phyloP scores from a whole-genome alignment of 1,284 basidiomycete species.

The Cystodermella granulosa region DNA sequence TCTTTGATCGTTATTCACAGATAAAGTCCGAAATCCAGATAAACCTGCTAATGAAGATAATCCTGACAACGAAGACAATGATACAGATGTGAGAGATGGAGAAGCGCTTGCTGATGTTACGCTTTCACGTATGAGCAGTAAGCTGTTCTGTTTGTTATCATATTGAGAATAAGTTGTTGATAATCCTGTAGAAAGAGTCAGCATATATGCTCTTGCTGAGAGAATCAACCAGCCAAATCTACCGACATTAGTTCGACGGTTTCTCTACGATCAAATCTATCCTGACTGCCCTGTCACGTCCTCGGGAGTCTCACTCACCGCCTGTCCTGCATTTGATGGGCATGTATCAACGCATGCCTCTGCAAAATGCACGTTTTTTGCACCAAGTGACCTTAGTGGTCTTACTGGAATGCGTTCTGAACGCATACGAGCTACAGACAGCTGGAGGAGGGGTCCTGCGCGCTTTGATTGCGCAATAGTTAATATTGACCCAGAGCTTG shows the following conservation, averaged over 20 bases:
- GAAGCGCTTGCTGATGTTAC: background rate
- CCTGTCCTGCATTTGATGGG: constrained; percentile 8
- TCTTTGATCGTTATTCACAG: background rate
- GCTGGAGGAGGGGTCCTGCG: constrained; percentile 12
- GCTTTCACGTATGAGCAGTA: background rate
- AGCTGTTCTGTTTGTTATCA: background rate
- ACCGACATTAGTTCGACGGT: constrained; percentile 14
- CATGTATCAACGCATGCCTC: constrained; percentile 24
- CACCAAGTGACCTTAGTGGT: constrained; percentile 29
- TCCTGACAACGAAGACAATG: background rate
- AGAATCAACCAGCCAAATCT: constrained; percentile 16
- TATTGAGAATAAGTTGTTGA: no score
- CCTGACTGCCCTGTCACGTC: constrained; percentile 7
- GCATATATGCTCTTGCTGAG: constrained; percentile 3
- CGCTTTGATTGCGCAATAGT: constrained; percentile 19
- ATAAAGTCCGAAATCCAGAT: background rate
- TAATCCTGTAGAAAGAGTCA: background rate
- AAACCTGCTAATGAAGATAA: background rate
- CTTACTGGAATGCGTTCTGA: constrained; percentile 22
- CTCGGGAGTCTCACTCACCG: constrained; percentile 9
- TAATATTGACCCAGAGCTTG: constrained; percentile 5
- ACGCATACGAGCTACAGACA: constrained; percentile 16
- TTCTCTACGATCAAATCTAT: constrained; percentile 22
- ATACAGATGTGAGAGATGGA: background rate
- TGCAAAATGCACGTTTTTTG: constrained; percentile 25